Evolutionary conservation across 1,284 basidiomycete species (phyloP).

Genomic region (Cystobasidium pallidum): DNA sequence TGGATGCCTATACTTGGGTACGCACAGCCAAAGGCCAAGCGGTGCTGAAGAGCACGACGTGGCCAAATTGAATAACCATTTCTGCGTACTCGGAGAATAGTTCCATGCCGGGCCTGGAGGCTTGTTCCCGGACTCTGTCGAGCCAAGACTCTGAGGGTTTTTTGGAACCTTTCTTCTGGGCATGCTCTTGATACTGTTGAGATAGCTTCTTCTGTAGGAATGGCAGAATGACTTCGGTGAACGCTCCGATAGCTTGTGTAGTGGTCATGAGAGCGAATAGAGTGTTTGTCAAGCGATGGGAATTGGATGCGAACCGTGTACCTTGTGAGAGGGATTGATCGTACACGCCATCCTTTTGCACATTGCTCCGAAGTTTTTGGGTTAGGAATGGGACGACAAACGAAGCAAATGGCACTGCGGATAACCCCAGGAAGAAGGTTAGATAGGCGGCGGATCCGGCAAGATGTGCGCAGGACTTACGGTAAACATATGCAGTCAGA

Average conservation of each 20-base stretch:
- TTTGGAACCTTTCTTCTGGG: slow-evolving; percentile 48
- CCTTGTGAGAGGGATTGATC: slow-evolving; percentile 47
- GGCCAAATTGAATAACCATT: slow-evolving; percentile 70
- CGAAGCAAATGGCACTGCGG: slow-evolving; percentile 73
- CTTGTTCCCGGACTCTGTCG: slow-evolving; percentile 74
- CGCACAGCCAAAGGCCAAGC: slow-evolving; percentile 79
- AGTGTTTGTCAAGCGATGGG: slow-evolving; percentile 78
- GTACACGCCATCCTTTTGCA: slow-evolving; percentile 54
- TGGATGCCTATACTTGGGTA: not conserved
- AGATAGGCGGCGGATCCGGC: no score
- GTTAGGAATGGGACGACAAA: slow-evolving; percentile 64
- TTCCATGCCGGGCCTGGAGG: slow-evolving; percentile 77
- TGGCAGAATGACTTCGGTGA: slow-evolving; percentile 82
- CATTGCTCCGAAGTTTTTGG: slow-evolving; percentile 61
- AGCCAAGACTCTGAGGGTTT: slow-evolving; percentile 68
- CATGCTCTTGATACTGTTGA: slow-evolving; percentile 54
- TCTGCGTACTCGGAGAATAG: slow-evolving; percentile 48
- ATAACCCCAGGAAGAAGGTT: not conserved
- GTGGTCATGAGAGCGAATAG: slow-evolving; percentile 95
- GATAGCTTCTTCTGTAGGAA: slow-evolving; percentile 67
- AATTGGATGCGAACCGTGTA: slow-evolving; percentile 58
- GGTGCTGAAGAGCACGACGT: slow-evolving; percentile 85
- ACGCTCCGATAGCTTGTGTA: slow-evolving; percentile 80
- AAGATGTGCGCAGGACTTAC: slow-evolving; percentile 47
- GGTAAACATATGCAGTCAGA: slow-evolving; percentile 81